Base-by-base conservation (phyloP, 148 eudicot species). In the Oxyria digyna region DNA sequence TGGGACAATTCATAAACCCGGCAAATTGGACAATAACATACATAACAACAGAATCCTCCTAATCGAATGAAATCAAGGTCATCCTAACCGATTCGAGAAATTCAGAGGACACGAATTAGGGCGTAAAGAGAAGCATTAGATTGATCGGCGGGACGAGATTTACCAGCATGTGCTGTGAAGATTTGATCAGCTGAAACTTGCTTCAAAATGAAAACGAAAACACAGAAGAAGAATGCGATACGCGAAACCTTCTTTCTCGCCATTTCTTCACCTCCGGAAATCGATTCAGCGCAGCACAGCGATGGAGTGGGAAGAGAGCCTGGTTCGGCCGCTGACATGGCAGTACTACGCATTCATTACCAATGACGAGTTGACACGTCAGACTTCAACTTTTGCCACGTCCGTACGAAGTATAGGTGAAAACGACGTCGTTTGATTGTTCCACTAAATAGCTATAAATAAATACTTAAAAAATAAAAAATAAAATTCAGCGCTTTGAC, bases 111-210 rank as follows among this genome's bases (percentile, higher is more conserved):
- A 37, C 1, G 20, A 71, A 21, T 66, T 21, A 74, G 42, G 69
- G 46, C n/a, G 35, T 43, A 52, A 33, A 23, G 23, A 15, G 24
- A 20, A 23, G 29, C 38, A 4, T 17, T 17, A 43, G 8, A 38
- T 70, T 29, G 26, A 64, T 9, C 21, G 29, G 23, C 26, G 12
- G 31, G 18, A 29, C 4, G 37, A 59, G 65, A 31, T 18, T 42
- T 85, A 89, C 93, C 93, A 70, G 82, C 33, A 52, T 77, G 79
- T 77, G 83, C 69, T 42, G 96, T 65, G 74, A 89, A 75, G 42
- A 85, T 72, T 86, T 78, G 88, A 72, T 85, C 87, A 40, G 88
- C 85, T 14, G 75, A 74, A 35, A 75, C 78, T 50, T 55, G 69
- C 50, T 55, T 75, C 37, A 76, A 70, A n/a, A 82, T 69, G 62